Conservation (phyloP, 495 filamentous ascomycete genomes). For the Chaetomium tenue region DNA sequence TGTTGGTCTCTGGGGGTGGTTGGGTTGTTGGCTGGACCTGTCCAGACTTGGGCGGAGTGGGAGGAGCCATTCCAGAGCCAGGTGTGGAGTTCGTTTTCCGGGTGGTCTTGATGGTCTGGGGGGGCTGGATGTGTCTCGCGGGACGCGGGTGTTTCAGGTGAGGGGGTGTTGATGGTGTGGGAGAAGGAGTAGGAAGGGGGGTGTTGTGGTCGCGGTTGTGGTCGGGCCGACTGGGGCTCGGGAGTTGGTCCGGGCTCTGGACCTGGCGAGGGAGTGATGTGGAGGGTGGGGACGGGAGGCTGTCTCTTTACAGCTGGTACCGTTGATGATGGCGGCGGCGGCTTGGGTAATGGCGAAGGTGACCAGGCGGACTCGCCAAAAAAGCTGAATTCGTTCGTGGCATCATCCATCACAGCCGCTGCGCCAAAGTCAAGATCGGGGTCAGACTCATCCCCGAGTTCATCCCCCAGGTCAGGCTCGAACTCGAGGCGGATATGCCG, state of each 20-base stretch:
- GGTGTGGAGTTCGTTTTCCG: background rate
- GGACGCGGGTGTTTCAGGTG: conserved; percentile 4
- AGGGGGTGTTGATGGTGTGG: background rate
- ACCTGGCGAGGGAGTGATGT: background rate
- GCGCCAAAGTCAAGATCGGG: conserved; percentile 25
- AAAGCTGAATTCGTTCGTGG: conserved; percentile 36
- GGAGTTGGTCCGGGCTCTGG: background rate
- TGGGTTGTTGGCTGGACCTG: conserved; percentile 25
- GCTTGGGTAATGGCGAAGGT: background rate
- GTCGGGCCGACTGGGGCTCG: conserved; percentile 15
- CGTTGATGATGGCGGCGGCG: background rate
- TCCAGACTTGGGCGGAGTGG: conserved; percentile 39
- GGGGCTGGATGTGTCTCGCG: background rate
- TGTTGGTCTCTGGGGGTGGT: background rate
- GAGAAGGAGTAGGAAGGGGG: background rate
- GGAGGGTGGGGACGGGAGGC: background rate
- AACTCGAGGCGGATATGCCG: conserved; percentile 47
- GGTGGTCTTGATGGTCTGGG: no score
- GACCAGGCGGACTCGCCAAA: conserved; percentile 31
- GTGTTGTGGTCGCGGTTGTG: background rate
- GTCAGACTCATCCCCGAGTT: conserved; percentile 18
- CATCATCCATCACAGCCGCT: conserved; percentile 32
- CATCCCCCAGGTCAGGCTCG: conserved; percentile 35
- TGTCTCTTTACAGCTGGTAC: conserved; percentile 3
- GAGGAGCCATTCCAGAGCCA: conserved; percentile 31